A percentile compares a stretch with the other conserved stretches of the same genome.
phyloP scores from a whole-genome alignment of 805 yeast species.

The Starmerella apicola region DNA sequence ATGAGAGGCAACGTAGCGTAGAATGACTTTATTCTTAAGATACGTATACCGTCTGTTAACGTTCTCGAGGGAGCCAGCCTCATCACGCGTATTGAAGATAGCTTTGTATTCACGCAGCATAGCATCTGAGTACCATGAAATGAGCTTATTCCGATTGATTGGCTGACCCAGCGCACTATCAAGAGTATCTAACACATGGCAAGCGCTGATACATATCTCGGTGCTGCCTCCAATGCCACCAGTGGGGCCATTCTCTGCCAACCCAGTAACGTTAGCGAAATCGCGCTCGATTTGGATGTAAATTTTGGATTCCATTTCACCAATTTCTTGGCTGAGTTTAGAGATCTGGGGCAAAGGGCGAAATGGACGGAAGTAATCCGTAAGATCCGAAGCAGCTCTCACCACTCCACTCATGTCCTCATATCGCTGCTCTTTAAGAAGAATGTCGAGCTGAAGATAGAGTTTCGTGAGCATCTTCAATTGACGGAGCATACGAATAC shows the following conservation, averaged over 20 bases:
- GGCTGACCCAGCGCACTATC: slow-evolving; percentile 29
- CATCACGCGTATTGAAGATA: slow-evolving; percentile 70
- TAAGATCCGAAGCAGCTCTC: slow-evolving; percentile 60
- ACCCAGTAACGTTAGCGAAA: slow-evolving; percentile 33
- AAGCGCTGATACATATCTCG: slow-evolving; percentile 36
- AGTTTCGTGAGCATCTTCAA: slow-evolving; percentile 77
- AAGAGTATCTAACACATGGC: slow-evolving; percentile 55
- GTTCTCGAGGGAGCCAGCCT: slow-evolving; percentile 90
- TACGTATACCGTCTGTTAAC: slow-evolving; percentile 68
- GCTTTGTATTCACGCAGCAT: slow-evolving; percentile 61
- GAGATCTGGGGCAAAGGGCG: slow-evolving; percentile 75
- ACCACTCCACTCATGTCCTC: slow-evolving; percentile 47
- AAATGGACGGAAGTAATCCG: slow-evolving; percentile 63
- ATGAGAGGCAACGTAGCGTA: slow-evolving; percentile 38
- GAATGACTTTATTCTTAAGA: slow-evolving; percentile 53
- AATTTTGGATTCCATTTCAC: slow-evolving; percentile 45
- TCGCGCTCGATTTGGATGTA: slow-evolving; percentile 62
- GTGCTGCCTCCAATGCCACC: background rate
- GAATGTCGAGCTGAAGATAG: slow-evolving; percentile 43
- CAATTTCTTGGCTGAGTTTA: slow-evolving; percentile 45
- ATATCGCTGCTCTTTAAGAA: slow-evolving; percentile 36
- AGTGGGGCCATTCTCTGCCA: background rate
- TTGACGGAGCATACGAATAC: slow-evolving; percentile 78
- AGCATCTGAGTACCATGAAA: slow-evolving; percentile 59
- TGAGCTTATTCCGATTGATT: slow-evolving; percentile 45